Percentiles rank a stretch among this genome's conserved stretches.
These are phyloP conservation scores for Mortierella sp. DNA, from an alignment of 371 early-diverging fungal genomes.

Conservation along the genomic window DNA sequence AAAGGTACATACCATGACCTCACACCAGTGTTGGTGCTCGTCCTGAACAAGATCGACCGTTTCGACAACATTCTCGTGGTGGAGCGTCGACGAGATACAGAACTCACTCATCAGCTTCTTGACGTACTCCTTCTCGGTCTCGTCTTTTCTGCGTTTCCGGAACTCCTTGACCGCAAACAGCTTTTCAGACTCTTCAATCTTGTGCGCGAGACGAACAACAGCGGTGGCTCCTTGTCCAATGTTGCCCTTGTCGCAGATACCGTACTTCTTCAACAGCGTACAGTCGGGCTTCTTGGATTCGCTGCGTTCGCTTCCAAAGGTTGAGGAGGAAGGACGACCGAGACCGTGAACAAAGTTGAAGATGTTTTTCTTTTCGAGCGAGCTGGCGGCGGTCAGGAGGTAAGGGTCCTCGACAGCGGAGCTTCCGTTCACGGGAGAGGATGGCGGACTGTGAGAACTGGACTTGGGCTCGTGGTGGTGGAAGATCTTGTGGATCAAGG, in stretches of 20 bases:
- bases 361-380: conserved; percentile 49
- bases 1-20: conserved; percentile 83
- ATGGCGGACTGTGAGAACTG: conserved; percentile 23
- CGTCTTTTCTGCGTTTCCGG: conserved; percentile 86
- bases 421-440: conserved; percentile 20
- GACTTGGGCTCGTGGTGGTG: conserved; percentile 47
- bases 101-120: conserved; percentile 92
- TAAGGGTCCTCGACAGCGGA: conserved; percentile 32
- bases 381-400: conserved; percentile 20
- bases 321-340: conserved; percentile 27
- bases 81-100: conserved; percentile 89
- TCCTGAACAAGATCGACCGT: conserved; percentile 94
- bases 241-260: conserved; percentile 80
- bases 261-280: conserved; percentile 76
- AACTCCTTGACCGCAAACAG: conserved; percentile 94
- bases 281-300: conserved; percentile 40
- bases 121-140: conserved; percentile 91
- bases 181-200: conserved; percentile 69
- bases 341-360: conserved; percentile 52
- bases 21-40: conserved; percentile 88
- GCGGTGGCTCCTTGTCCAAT: conserved; percentile 95
- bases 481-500: conserved; percentile 57
- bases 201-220: conserved; percentile 88
- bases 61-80: conserved; percentile 90
- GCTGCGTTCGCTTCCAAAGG: conserved; percentile 39